Base-by-base conservation (phyloP, 1,284 basidiomycete genomes). In the Pseudozyma hubeiensis region DNA sequence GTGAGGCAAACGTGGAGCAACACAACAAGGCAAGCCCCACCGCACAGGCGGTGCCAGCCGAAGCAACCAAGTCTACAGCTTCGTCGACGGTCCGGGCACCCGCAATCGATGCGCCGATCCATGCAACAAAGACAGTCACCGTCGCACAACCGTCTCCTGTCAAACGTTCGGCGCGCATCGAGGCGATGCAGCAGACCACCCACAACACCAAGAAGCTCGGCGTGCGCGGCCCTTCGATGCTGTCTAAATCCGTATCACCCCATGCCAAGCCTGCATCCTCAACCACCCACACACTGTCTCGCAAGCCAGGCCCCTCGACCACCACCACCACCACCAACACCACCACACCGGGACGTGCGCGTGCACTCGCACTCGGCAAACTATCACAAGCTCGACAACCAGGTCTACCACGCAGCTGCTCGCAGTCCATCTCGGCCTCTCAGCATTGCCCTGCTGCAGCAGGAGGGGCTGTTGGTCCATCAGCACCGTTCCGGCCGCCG, bases 301-400 rank as follows among this genome's bases (percentile, higher is more conserved):
- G 58, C 29, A 49, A 48, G 33, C 19, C 39, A 39, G 47, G 43
- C 19, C 8, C 6, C 16, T 7, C 43, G 14, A 33, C 43, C 17
- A 10, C 34, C 19, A 41, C 45, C 9, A 48, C 50, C 16, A 19
- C 34, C 3, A 37, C 31, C 7, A 37, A 2, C 35, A 37, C 35
- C 35, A 37, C 35, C 35, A 37, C 35, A 14, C 35, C 35, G 17
- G 43, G 43, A 10, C 39, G 56, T 11, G 47, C 51, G 19, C 51
- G 60, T 31, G 54, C 60, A 10, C 49, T 67, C 24, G 56, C 64
- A n/a, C 64, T 57, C 1, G 55, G 66, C 2, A 24, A 19, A 13
- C 56, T 71, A 55, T 70, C 72, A 8, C 72, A 75, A 45, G 72
- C 64, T 3, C 59, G 72, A 5, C 72, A 75, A 45, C 53, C 55